Evolutionary conservation across 2,329 filamentous ascomycete genomes (phyloP).

Genomic region (Diplodia sapinea): DNA sequence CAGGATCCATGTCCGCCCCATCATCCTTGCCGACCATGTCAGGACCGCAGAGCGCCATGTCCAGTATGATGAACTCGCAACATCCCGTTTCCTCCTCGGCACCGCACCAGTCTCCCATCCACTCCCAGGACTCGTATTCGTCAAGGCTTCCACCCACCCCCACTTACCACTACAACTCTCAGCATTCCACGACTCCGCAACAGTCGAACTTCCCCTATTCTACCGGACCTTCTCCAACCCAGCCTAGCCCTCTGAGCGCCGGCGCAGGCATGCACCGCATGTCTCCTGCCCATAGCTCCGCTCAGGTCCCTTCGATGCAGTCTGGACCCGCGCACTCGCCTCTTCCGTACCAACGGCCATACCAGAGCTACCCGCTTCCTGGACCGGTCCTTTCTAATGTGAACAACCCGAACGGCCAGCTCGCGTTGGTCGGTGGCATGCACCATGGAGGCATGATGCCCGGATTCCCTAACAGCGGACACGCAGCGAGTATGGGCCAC

Average conservation of each 20-base stretch:
- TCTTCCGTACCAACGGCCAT: slow-evolving; percentile 56
- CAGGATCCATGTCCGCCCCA: slow-evolving; percentile 62
- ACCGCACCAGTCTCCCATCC: slow-evolving; percentile 58
- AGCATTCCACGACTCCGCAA: slow-evolving; percentile 59
- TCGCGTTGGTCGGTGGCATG: slow-evolving; percentile 71
- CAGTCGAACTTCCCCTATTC: slow-evolving; percentile 57
- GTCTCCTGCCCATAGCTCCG: slow-evolving; percentile 57
- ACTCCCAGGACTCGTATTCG: slow-evolving; percentile 64
- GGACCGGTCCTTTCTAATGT: slow-evolving; percentile 80
- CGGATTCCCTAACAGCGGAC: slow-evolving; percentile 63
- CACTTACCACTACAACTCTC: slow-evolving; percentile 65
- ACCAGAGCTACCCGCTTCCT: slow-evolving; percentile 60
- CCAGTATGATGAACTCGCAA: slow-evolving; percentile 54
- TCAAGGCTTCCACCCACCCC: slow-evolving; percentile 63
- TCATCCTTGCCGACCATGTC: slow-evolving; percentile 54
- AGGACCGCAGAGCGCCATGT: slow-evolving; percentile 54
- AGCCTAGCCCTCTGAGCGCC: slow-evolving; percentile 57
- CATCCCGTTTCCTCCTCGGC: slow-evolving; percentile 47
- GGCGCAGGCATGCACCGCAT: slow-evolving; percentile 56
- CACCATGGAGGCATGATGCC: slow-evolving; percentile 60
- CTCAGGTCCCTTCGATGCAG: slow-evolving; percentile 52
- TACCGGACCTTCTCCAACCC: slow-evolving; percentile 55
- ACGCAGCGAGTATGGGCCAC: slow-evolving; percentile 68
- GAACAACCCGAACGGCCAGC: slow-evolving; percentile 72
- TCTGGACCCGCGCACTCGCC: slow-evolving; percentile 57